These are phyloP conservation scores for Didymella exigua DNA, from an alignment of 2,329 filamentous ascomycete genomes.

Conservation along the genomic window DNA sequence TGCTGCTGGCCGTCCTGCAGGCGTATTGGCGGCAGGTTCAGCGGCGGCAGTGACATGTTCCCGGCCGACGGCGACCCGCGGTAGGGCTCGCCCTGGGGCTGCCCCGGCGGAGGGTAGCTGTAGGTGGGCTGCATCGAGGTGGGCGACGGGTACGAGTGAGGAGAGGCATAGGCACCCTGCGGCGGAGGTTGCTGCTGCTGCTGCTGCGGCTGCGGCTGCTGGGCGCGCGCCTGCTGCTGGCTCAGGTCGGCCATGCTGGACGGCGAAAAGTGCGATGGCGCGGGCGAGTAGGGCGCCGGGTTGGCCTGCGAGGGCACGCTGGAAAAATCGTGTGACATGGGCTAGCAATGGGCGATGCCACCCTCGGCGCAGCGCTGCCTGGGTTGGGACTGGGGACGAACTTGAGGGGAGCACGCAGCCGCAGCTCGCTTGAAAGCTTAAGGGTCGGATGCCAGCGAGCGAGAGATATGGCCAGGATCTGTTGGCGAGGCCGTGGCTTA, in stretches of 20 bases:
- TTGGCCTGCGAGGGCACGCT: slow-evolving; percentile 20
- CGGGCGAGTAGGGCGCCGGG: slow-evolving; percentile 41
- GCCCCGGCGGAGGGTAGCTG: slow-evolving; percentile 53
- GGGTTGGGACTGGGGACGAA: slow-evolving; percentile 9
- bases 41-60: slow-evolving; percentile 52
- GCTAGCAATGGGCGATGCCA: slow-evolving; percentile 36
- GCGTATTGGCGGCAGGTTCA: slow-evolving; percentile 59
- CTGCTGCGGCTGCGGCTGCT: slow-evolving; percentile 34
- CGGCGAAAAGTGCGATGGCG: slow-evolving; percentile 40
- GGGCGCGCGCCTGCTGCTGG: slow-evolving; percentile 33
- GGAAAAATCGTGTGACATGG: slow-evolving; percentile 44
- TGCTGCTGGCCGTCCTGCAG: slow-evolving; percentile 53
- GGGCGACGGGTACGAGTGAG: slow-evolving; percentile 58
- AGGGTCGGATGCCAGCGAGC: slow-evolving; percentile 17
- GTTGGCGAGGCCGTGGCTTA: slow-evolving; percentile 26
- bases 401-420: slow-evolving; percentile 21
- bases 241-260: slow-evolving; percentile 44
- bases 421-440: slow-evolving; percentile 31
- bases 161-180: slow-evolving; percentile 51
- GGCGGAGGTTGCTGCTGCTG: slow-evolving; percentile 15
- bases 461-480: slow-evolving; percentile 26
- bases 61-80: slow-evolving; percentile 54
- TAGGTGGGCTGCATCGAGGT: slow-evolving; percentile 55
- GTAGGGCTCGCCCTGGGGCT: slow-evolving; percentile 50
- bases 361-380: slow-evolving; percentile 30